Percentiles rank a stretch among this genome's conserved stretches.
Conservation (phyloP, 345 rosid genomes). For the Trapa incisa region DNA sequence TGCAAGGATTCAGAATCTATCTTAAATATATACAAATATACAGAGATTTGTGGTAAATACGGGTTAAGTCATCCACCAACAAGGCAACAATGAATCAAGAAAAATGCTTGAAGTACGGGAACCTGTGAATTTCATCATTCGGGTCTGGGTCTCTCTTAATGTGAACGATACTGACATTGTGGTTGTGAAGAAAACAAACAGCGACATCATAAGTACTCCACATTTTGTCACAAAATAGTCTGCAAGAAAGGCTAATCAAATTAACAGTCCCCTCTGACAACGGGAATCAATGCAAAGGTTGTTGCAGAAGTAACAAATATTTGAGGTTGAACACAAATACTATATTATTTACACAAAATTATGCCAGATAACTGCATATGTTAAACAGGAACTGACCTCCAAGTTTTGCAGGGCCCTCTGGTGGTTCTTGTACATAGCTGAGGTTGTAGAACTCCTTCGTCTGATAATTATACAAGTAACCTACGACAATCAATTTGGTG, state of each 20-base stretch:
- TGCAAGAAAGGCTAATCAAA: constrained; percentile 23
- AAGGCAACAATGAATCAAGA: neutral
- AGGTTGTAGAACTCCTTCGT: constrained; percentile 88
- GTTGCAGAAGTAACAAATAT: neutral
- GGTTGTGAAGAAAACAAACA: constrained; percentile 93
- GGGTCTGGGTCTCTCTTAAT: constrained; percentile 93
- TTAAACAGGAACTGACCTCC: constrained; percentile 49
- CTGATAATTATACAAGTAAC: constrained; percentile 79
- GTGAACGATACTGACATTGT: constrained; percentile 99
- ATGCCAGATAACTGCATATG: neutral
- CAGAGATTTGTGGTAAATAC: neutral
- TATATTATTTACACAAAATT: neutral
- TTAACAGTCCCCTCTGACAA: neutral
- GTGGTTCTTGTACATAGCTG: constrained; percentile 73
- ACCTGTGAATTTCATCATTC: constrained; percentile 98
- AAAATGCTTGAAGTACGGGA: constrained; percentile 2
- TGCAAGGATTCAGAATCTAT: constrained; percentile 23
- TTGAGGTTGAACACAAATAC: neutral
- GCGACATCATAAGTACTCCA: constrained; percentile 98
- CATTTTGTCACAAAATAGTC: constrained; percentile 96
- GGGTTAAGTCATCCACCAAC: neutral
- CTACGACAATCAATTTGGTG: constrained; percentile 24
- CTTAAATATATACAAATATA: neutral
- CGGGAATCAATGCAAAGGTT: neutral
- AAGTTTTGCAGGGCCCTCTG: constrained; percentile 69